These are phyloP conservation scores for Yamadazyma pseudoaaseri DNA, from an alignment of 1,139 yeast species.

Conservation along the genomic window DNA sequence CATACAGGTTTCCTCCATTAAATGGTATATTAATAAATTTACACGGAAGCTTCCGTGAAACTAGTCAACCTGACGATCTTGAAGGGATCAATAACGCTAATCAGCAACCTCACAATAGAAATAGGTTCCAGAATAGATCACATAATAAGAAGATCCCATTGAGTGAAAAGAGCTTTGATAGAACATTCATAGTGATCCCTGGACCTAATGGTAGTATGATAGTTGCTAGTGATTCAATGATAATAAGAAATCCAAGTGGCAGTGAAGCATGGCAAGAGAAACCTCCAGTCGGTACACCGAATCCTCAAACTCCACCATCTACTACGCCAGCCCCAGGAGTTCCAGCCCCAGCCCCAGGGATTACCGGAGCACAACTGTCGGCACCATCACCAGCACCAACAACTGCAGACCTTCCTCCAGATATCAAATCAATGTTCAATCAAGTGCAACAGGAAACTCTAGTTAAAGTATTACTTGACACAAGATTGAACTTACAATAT, in stretches of 20 bases:
- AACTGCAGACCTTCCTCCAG: conserved; percentile 45
- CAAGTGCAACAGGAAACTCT: conserved; percentile 66
- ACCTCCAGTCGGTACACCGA: conserved; percentile 7
- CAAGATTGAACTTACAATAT: conserved; percentile 74
- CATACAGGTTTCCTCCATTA: conserved; percentile 68
- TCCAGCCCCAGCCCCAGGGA: conserved; percentile 5
- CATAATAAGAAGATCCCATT: conserved; percentile 43
- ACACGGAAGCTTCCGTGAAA: conserved; percentile 84
- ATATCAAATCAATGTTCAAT: conserved; percentile 50
- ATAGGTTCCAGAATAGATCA: conserved; percentile 23
- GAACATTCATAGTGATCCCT: conserved; percentile 79
- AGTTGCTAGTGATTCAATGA: conserved; percentile 80
- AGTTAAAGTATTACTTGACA: conserved; percentile 65
- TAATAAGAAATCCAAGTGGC: conserved; percentile 63
- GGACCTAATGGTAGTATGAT: conserved; percentile 68
- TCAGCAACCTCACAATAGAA: conserved; percentile 24
- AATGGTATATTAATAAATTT: conserved; percentile 73
- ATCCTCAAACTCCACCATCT: conserved; percentile 6
- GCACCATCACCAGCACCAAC: conserved; percentile 14
- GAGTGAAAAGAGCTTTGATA: conserved; percentile 76
- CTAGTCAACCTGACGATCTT: conserved; percentile 46
- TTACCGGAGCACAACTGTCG: conserved; percentile 7
- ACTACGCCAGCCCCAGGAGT: conserved; percentile 1
- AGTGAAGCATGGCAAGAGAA: conserved; percentile 54
- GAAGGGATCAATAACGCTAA: conserved; percentile 17